Evolutionary conservation across 2,329 filamentous ascomycete species (phyloP).

Genomic region (Triangularia verruculosa): DNA sequence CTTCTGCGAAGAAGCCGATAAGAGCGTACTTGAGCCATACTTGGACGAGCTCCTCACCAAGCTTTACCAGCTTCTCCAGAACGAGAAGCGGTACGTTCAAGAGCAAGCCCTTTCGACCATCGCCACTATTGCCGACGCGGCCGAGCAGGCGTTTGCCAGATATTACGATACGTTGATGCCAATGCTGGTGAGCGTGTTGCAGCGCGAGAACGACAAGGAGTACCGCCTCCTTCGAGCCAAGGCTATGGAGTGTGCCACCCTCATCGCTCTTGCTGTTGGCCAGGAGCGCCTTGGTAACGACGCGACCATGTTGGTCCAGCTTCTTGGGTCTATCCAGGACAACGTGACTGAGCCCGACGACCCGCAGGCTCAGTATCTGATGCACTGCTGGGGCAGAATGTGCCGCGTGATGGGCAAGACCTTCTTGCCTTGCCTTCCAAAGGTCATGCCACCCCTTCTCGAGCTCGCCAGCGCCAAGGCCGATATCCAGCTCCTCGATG

Average conservation of each 20-base stretch:
- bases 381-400: slow-evolving; percentile 99
- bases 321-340: slow-evolving; percentile 82
- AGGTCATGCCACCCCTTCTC: slow-evolving; percentile 90
- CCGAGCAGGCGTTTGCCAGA: slow-evolving; percentile 88
- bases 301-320: slow-evolving; percentile 80
- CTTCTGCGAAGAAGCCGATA: slow-evolving; percentile 98
- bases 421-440: slow-evolving; percentile 88
- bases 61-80: slow-evolving; percentile 83
- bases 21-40: slow-evolving; percentile 85
- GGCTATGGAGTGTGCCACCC: slow-evolving; percentile 97
- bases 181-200: slow-evolving; percentile 82
- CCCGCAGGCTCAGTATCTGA: slow-evolving; percentile 91
- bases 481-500: slow-evolving; percentile 92
- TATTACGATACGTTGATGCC: slow-evolving; percentile 98
- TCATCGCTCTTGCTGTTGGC: slow-evolving; percentile 92
- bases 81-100: slow-evolving; percentile 92
- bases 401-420: slow-evolving; percentile 87
- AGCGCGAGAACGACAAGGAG: slow-evolving; percentile 89
- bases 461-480: slow-evolving; percentile 92
- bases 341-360: slow-evolving; percentile 88
- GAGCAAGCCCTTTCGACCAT: slow-evolving; percentile 97
- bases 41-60: slow-evolving; percentile 82
- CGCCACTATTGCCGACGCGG: slow-evolving; percentile 97
- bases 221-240: slow-evolving; percentile 88
- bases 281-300: slow-evolving; percentile 88